These are phyloP conservation scores for Talaromyces nanjingensis DNA, from an alignment of 495 filamentous ascomycete species.

Conservation along the genomic window DNA sequence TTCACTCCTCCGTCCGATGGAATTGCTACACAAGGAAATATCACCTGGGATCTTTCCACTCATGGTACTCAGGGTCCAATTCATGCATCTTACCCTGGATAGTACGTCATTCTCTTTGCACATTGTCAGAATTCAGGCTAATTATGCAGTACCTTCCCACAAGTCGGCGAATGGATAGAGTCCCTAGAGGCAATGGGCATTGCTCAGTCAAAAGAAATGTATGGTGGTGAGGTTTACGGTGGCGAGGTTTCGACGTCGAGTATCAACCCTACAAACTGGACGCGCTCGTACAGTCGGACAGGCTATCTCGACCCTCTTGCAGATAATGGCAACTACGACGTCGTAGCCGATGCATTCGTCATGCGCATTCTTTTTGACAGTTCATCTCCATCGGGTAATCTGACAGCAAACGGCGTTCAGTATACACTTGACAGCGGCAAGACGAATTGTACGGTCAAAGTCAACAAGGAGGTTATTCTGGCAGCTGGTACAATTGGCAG, in stretches of 20 bases:
- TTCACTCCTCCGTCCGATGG: constrained; percentile 28
- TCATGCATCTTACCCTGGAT: constrained; percentile 44
- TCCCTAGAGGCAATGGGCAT: constrained; percentile 21
- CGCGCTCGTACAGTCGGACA: constrained; percentile 25
- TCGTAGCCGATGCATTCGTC: constrained; percentile 38
- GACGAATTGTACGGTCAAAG: constrained; percentile 24
- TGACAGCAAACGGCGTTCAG: constrained; percentile 24
- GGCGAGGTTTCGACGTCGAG: constrained; percentile 25
- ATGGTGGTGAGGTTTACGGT: constrained; percentile 24
- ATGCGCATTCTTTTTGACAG: constrained; percentile 33
- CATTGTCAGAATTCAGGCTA: not conserved
- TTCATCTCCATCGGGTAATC: constrained; percentile 16
- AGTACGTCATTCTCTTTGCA: constrained; percentile 14
- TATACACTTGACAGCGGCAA: constrained; percentile 23
- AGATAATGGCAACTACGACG: constrained; percentile 31
- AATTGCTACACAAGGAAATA: constrained; percentile 30
- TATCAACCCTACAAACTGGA: constrained; percentile 30
- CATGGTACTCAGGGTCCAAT: constrained; percentile 38
- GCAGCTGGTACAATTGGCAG: constrained; percentile 48
- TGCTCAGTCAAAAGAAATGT: constrained; percentile 20
- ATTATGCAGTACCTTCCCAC: constrained; percentile 19
- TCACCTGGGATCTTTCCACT: constrained; percentile 25
- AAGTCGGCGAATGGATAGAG: constrained; percentile 24
- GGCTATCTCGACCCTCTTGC: constrained; percentile 37
- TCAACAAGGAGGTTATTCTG: constrained; percentile 49